Conservation (phyloP, 192 early-diverging fungal species). For the Backusella mclennaniae region DNA sequence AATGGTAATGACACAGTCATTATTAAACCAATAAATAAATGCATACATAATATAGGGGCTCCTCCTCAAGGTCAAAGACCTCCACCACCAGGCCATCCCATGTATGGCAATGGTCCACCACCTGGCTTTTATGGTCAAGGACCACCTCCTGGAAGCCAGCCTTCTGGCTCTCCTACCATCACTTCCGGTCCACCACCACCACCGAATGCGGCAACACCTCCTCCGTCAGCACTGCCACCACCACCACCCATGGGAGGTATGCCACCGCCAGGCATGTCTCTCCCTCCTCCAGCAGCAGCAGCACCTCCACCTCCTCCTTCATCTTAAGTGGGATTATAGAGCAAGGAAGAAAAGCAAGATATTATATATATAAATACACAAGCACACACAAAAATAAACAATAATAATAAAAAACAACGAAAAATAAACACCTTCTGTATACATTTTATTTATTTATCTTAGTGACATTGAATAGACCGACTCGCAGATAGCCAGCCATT, state of each 20-base stretch:
- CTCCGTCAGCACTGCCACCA: background rate
- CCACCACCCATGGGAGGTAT: background rate
- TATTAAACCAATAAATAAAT: background rate
- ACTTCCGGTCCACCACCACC: constrained; percentile 12
- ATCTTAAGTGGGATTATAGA: background rate
- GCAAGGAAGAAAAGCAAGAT: background rate
- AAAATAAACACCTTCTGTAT: background rate
- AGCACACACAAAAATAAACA: background rate
- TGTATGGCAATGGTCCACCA: constrained; percentile 24
- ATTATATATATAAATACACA: background rate
- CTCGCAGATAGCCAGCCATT: constrained; percentile 13
- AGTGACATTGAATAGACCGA: constrained; percentile 33
- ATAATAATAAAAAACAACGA: background rate
- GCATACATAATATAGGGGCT: background rate
- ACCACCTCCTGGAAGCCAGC: constrained; percentile 2
- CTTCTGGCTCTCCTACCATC: background rate
- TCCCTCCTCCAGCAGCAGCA: constrained; percentile 14
- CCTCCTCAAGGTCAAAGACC: constrained; percentile 39
- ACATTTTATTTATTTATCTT: background rate
- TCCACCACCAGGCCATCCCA: constrained; percentile 22
- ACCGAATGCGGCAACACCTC: constrained; percentile 27
- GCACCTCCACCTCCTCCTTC: constrained; percentile 29
- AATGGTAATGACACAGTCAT: background rate
- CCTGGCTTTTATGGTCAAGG: constrained; percentile 21
- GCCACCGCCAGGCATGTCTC: background rate